phyloP scores from a whole-genome alignment of 495 filamentous ascomycete species.

The Cryomyces minteri region DNA sequence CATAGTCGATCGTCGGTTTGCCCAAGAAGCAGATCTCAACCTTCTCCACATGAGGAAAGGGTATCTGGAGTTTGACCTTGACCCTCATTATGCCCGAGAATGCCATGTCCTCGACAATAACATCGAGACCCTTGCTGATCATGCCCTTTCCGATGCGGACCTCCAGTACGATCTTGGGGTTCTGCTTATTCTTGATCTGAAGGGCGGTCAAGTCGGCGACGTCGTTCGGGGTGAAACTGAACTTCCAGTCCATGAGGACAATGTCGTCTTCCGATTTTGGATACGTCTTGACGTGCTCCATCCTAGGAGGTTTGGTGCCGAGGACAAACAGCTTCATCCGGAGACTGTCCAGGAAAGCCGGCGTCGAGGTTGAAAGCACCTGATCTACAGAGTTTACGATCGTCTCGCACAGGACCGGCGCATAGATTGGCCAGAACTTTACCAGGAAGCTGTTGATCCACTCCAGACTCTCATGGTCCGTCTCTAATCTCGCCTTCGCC shows the following conservation, averaged over 20 bases:
- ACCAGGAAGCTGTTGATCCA: constrained; percentile 99
- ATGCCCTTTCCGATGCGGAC: constrained; percentile 86
- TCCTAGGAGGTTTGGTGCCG: constrained; percentile 81
- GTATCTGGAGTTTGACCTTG: constrained; percentile 91
- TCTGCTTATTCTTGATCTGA: constrained; percentile 85
- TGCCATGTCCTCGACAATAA: constrained; percentile 95
- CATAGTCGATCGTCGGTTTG: constrained; percentile 70
- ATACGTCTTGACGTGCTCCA: constrained; percentile 97
- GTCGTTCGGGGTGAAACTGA: constrained; percentile 96
- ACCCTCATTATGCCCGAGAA: constrained; percentile 88
- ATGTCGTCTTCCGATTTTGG: constrained; percentile 89
- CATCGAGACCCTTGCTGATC: constrained; percentile 87
- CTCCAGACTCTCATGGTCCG: constrained; percentile 82
- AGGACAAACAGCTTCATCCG: constrained; percentile 81
- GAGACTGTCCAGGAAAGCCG: constrained; percentile 83
- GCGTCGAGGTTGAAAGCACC: constrained; percentile 78
- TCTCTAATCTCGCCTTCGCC: constrained; percentile 74
- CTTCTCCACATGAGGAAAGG: constrained; percentile 86
- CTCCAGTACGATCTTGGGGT: constrained; percentile 90
- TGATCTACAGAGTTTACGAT: constrained; percentile 89
- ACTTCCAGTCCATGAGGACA: constrained; percentile 98
- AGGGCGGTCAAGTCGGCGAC: constrained; percentile 73
- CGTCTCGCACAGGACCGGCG: constrained; percentile 77
- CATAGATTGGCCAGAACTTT: constrained; percentile 99
- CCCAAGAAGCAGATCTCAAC: constrained; percentile 80